Evolutionary conservation across 345 rosid genomes (phyloP).

Genomic region (Pugionium cornutum): DNA sequence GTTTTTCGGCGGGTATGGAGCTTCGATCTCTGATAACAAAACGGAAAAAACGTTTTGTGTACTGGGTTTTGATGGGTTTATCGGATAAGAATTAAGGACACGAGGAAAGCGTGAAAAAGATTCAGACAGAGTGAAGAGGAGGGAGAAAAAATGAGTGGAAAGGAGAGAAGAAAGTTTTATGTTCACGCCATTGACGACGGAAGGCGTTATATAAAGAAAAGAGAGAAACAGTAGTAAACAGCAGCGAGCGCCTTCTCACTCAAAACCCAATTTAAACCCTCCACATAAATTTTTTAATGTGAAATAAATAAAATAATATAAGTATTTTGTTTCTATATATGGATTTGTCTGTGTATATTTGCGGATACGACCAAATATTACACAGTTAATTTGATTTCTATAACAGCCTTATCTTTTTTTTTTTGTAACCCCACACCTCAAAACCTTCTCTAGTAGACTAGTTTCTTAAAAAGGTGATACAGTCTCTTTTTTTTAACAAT

Average conservation of each 20-base stretch:
- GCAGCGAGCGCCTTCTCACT: slow-evolving; percentile 2
- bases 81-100: slow-evolving; percentile 38
- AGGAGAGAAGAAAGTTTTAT: slow-evolving; percentile 16
- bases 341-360: slow-evolving; percentile 13
- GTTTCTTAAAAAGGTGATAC: too few relatives aligned
- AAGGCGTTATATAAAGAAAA: slow-evolving; percentile 33
- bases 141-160: not conserved
- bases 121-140: slow-evolving; percentile 11
- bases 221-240: not conserved
- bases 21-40: not conserved
- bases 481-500: too few relatives aligned
- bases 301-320: too few relatives aligned
- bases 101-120: slow-evolving; percentile 36
- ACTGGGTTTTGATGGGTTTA: slow-evolving; percentile 25
- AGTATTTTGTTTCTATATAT: not conserved
- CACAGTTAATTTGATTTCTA: not conserved
- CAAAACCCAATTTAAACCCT: slow-evolving; percentile 42
- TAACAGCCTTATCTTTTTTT: too few relatives aligned
- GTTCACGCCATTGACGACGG: slow-evolving; percentile 39
- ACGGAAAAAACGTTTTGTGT: not conserved
- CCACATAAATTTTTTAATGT: slow-evolving; percentile 10
- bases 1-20: not conserved
- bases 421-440: too few relatives aligned
- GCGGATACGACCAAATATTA: slow-evolving; percentile 16
- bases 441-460: too few relatives aligned